These are phyloP conservation scores for Suhomyces prunicola DNA, from an alignment of 805 yeast species.

Conservation along the genomic window DNA sequence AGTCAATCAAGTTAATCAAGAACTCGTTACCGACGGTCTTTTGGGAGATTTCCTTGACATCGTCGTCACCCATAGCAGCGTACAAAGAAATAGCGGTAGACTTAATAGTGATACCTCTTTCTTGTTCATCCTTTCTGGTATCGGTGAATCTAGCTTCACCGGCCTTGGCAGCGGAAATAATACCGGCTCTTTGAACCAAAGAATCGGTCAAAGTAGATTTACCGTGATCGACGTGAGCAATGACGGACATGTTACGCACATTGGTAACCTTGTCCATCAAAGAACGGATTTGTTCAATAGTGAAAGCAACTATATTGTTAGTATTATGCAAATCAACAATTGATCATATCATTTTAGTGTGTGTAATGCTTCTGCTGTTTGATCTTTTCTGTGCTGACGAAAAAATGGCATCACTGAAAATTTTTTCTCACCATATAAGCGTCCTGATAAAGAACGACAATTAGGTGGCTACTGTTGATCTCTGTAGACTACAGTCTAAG, in stretches of 20 bases:
- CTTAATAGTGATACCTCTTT: constrained; percentile 99
- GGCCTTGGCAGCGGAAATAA: constrained; percentile 98
- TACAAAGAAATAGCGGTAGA: constrained; percentile 97
- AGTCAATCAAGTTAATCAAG: constrained; percentile 97
- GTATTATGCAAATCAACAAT: constrained; percentile 12
- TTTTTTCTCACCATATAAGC: neutral
- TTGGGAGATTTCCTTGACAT: constrained; percentile 86
- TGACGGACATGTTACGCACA: constrained; percentile 99
- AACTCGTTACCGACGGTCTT: constrained; percentile 89
- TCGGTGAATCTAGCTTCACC: constrained; percentile 99
- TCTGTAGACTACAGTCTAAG: neutral
- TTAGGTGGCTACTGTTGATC: neutral
- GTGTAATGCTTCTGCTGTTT: neutral
- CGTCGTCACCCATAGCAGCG: constrained; percentile 84
- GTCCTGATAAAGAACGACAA: neutral
- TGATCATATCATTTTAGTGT: neutral
- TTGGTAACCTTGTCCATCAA: constrained; percentile 99
- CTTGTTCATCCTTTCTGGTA: constrained; percentile 99
- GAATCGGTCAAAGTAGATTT: constrained; percentile 99
- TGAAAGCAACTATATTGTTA: constrained; percentile 46
- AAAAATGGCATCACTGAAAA: neutral
- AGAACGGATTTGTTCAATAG: constrained; percentile 86
- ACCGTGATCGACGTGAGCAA: constrained; percentile 99
- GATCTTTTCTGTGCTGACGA: neutral
- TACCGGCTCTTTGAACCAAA: constrained; percentile 98